Base-by-base conservation (phyloP, 169 alveolate species). In the Plasmodium ovale region DNA sequence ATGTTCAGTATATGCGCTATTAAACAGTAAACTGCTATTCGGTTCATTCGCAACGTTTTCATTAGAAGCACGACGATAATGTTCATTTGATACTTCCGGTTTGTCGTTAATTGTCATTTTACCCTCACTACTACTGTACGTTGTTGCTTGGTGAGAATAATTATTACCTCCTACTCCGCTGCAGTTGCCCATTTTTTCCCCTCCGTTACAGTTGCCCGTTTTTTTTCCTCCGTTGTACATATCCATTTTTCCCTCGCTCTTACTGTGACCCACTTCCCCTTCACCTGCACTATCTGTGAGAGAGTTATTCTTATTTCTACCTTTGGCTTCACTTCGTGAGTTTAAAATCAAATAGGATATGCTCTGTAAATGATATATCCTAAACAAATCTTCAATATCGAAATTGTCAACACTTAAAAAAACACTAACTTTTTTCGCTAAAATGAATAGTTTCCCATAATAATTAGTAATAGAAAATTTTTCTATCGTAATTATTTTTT, bases 391-490 rank as follows among this genome's bases (percentile, higher is more conserved):
- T 33, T 74, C 88, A 23, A 74, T 74, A 47, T 74, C 88, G 5
- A 74, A 60, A 35, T 39, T 19, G 4, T 74, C 88, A 23, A 74
- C 53, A 25, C 53, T 74, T 68, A 74, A 60, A 74, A 42, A 53
- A 3, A 74, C 39, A 12, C 44, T 39, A 53, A 74, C 53, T 47
- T 54, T 74, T 74, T 74, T 74, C n/a, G 88, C 72, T 31, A 74
- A 47, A 31, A 74, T 74, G 21, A 74, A 74, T 42, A 74, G 74
- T 21, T 74, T 74, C 1, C 88, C 88, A 74, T 74, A 74, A 51
- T 74, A 74, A 42, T 74, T 74, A 14, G 88, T 74, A 33, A 74
- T 74, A 35, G 88, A 74, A 47, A 74, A 74, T 0, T 74, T 74
- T 64, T 74, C 77, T 19, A 74, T 74, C 10, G 7, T 37, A 27